Conservation (phyloP, 805 yeast species). For the Candida golubevii region DNA sequence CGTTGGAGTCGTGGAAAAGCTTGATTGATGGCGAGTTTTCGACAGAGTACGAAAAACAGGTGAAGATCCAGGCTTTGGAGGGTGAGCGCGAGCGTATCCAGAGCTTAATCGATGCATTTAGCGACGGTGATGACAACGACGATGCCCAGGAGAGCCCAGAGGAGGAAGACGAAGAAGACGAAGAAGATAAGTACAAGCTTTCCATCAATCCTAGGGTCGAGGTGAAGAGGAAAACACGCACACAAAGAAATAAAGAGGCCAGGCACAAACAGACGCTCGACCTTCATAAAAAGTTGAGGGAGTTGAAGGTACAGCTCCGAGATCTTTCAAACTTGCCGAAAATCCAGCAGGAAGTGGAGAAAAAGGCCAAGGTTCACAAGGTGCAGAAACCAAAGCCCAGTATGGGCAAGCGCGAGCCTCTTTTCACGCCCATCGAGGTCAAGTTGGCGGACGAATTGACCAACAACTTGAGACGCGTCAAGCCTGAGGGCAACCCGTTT, state of each 20-base stretch:
- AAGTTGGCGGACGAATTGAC: conserved; percentile 86
- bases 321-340: conserved; percentile 45
- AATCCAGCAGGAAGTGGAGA: conserved; percentile 28
- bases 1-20: conserved; percentile 74
- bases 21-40: conserved; percentile 64
- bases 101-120: conserved; percentile 57
- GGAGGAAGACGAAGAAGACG: conserved; percentile 37
- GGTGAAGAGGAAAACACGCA: conserved; percentile 67
- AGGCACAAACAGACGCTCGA: conserved; percentile 55
- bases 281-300: conserved; percentile 54
- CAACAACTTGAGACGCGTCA: conserved; percentile 76
- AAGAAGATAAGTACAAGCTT: conserved; percentile 38
- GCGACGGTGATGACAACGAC: conserved; percentile 48
- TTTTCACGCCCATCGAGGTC: conserved; percentile 55
- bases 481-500: conserved; percentile 85
- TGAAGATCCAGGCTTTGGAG: conserved; percentile 54
- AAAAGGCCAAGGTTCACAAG: conserved; percentile 22
- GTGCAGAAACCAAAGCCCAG: conserved; percentile 16
- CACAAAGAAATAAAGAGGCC: conserved; percentile 69
- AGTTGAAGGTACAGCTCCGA: conserved; percentile 53
- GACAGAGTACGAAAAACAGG: conserved; percentile 64
- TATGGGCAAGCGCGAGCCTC: conserved; percentile 36
- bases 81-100: conserved; percentile 63
- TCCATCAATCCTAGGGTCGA: conserved; percentile 71
- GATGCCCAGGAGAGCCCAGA: conserved; percentile 23